Evolutionary conservation across 257 asterid species (phyloP), one percentile per base, ranked within the genome.

Genomic region (Pogostemon cablin): DNA sequence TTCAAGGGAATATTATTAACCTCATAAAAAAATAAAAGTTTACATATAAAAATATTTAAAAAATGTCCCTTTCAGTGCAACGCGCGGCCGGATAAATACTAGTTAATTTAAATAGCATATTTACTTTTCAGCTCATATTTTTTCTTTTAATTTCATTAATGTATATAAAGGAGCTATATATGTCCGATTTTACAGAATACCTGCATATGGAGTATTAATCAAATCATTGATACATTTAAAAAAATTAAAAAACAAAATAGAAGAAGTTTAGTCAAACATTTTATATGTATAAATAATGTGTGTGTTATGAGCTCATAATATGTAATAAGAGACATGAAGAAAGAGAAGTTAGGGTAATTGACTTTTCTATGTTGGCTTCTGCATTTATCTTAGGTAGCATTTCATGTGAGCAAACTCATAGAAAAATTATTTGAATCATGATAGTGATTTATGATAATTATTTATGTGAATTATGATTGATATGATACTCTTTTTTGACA

Each of bases 341-440:
- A n/a, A 20, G 44, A 65, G 44, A 59, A 38, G 46, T 49, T 10
- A 53, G 59, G 72, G 56, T 4, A n/a, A 20, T 67, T 72, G 81
- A 72, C 81, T 41, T 44, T 62, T 62, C 43, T 62, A 60, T 46
- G 53, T 59, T 65, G 71, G 66, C 77, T 65, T 64, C 66, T 74
- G 20, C 73, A 37, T 34, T 62, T 17, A 40, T 8, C 69, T 47
- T 55, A 63, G 32, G 49, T 53, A 25, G 44, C 72, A 68, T 69
- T 62, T 43, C 65, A 48, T 62, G 63, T 54, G 54, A 37, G 65
- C 7, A 38, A 41, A 5, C 5, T 44, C 17, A 5, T 17, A 35
- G 58, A 34, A 17, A 77, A 15, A 48, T 8, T n/a, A 71, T 50
- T 61, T 9, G 9, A 42, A 9, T 42, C 9, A 25, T 53, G 78